Conservation (phyloP, 2,329 filamentous ascomycete species). For the Sclerotinia sclerotiorum region DNA sequence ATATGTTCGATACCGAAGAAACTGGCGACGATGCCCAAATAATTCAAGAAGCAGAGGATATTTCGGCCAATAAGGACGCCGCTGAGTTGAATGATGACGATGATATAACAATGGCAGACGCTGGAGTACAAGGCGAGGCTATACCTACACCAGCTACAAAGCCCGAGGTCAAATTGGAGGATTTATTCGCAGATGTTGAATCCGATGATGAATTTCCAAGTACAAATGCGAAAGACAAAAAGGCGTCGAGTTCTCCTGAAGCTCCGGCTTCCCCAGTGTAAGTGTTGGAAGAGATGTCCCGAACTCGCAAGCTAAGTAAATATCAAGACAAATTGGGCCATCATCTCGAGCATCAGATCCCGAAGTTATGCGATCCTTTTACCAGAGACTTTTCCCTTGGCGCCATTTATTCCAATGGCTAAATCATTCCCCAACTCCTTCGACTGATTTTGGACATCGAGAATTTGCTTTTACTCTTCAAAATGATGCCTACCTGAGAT, state of each 20-base stretch:
- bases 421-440: constrained; percentile 85
- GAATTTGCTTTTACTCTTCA: constrained; percentile 96
- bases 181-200: constrained; percentile 58
- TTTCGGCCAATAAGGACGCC: constrained; percentile 24
- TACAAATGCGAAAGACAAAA: constrained; percentile 44
- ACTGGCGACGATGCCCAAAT: constrained; percentile 34
- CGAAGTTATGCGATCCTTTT: constrained; percentile 88
- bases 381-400: constrained; percentile 94
- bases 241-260: constrained; percentile 47
- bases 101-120: constrained; percentile 37
- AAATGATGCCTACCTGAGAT: constrained; percentile 88
- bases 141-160: constrained; percentile 26
- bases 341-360: constrained; percentile 63
- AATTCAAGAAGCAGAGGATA: constrained; percentile 20
- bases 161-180: constrained; percentile 52
- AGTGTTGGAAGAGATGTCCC: constrained; percentile 28
- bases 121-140: constrained; percentile 21
- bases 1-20: constrained; percentile 40
- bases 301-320: constrained; percentile 16
- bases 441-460: constrained; percentile 84
- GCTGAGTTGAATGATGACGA: constrained; percentile 28
- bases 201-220: constrained; percentile 63
- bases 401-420: constrained; percentile 96
- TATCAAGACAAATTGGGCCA: constrained; percentile 40
- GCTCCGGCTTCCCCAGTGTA: constrained; percentile 48